phyloP scores from a whole-genome alignment of 2,329 filamentous ascomycete genomes.

The Rhynchosporium secalis region DNA sequence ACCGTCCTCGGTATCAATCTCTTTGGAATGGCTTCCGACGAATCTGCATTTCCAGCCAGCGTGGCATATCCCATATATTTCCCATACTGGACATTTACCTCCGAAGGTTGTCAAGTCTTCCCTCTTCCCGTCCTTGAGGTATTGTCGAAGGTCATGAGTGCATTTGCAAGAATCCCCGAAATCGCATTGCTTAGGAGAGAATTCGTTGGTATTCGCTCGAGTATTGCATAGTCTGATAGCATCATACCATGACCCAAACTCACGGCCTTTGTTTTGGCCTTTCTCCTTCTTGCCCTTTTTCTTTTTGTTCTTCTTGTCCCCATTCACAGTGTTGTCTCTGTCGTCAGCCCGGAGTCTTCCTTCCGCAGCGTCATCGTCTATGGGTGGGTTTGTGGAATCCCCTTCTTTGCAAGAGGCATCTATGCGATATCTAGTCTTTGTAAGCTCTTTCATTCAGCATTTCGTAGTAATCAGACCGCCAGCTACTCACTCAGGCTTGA shows the following conservation, averaged over 20 bases:
- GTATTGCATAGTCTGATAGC: constrained; percentile 76
- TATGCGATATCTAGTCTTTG: constrained; percentile 36
- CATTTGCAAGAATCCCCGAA: constrained; percentile 81
- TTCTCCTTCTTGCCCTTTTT: constrained; percentile 61
- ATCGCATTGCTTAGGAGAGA: constrained; percentile 74
- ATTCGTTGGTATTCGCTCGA: constrained; percentile 70
- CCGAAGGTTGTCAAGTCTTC: constrained; percentile 75
- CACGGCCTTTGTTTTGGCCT: constrained; percentile 81
- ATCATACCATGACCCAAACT: constrained; percentile 79
- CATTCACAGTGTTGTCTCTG: constrained; percentile 34
- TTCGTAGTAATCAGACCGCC: not conserved
- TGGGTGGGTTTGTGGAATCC: constrained; percentile 34
- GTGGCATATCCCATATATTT: constrained; percentile 71
- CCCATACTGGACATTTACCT: constrained; percentile 80
- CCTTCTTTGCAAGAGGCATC: constrained; percentile 24
- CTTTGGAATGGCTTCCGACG: constrained; percentile 80
- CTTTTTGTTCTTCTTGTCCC: constrained; percentile 44
- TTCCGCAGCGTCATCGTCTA: constrained; percentile 58
- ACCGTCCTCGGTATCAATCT: constrained; percentile 76
- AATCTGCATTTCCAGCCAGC: constrained; percentile 96
- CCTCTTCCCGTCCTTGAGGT: constrained; percentile 78
- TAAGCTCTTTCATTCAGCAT: not conserved
- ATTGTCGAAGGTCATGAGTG: constrained; percentile 82
- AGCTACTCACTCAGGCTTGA: constrained; percentile 38
- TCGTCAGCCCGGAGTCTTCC: constrained; percentile 45